Base-by-base conservation (phyloP, 2,329 filamentous ascomycete species). In the Pseudonectria foliicola region DNA sequence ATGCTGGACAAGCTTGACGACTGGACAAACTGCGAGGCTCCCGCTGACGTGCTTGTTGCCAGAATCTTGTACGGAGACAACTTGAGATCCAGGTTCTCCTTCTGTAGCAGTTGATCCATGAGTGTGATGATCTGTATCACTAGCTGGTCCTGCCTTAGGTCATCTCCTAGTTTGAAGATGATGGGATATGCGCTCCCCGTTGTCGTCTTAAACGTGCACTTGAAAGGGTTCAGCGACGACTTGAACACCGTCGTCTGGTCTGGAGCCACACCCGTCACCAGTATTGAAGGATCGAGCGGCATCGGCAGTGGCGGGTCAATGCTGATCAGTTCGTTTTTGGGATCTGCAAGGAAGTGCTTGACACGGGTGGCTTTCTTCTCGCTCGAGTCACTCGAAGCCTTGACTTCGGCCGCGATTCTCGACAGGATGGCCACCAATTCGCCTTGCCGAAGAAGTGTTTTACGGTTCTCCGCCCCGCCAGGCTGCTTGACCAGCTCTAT, bases 61-160 rank as follows among this genome's bases (percentile, higher is more conserved):
- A 98, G 75, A 44, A 96, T 95, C 50, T 90, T 90, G 66, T 98
- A 98, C 0, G 92, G 92, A 0, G 90, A 90, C 2, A 98, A 72
- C 55, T 93, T 95, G 29, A 98, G 73, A 55, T 98, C 92, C 8
- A 98, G 70, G 42, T 98, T 96, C 56, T 98, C 92, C 55, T 96
- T 95, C 40, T 86, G 85, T 4, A 98, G 73, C 2, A 98, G 76
- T 39, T 90, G 85, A 53, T 98, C 92, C 92, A 98, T 98, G 12
- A 98, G 73, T 0, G 87, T 94, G 57, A 98, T 95, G 54, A 96
- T 96, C 54, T 79, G 92, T 35, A 98, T 93, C 25, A 98, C 90
- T 3, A 98, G 76, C 56, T 98, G 92, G 55, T 98, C 92, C 61
- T 98, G 92, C 11, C 92, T 84, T 33, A 98, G 70, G 56, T 98